Conservation (phyloP, 495 filamentous ascomycete genomes). For the Hyaloscypha hepaticicola region DNA sequence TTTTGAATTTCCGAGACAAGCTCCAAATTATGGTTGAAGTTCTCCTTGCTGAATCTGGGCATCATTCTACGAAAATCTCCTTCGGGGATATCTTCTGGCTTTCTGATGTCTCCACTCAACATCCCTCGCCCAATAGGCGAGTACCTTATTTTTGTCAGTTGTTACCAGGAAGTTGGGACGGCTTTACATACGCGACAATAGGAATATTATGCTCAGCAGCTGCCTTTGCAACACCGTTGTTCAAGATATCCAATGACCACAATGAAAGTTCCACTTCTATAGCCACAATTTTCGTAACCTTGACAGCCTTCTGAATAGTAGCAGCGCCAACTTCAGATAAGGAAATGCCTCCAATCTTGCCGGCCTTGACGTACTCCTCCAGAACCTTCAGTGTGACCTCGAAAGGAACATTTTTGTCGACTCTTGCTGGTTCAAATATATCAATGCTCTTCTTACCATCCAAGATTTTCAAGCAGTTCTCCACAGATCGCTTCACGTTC, state of each 20-base stretch:
- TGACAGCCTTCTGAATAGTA: conserved; percentile 72
- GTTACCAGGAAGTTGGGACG: conserved; percentile 32
- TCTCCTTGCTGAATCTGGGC: conserved; percentile 67
- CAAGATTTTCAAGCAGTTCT: conserved; percentile 60
- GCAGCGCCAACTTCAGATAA: conserved; percentile 71
- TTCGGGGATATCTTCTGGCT: conserved; percentile 58
- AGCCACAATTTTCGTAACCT: conserved; percentile 65
- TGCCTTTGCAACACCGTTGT: conserved; percentile 69
- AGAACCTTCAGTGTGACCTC: conserved; percentile 51
- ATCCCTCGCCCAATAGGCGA: conserved; percentile 37
- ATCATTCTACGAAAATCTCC: conserved; percentile 51
- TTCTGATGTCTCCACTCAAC: conserved; percentile 59
- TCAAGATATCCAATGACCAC: conserved; percentile 62
- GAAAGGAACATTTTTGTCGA: conserved; percentile 60
- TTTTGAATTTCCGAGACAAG: conserved; percentile 64
- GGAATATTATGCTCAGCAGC: conserved; percentile 73
- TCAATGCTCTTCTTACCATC: conserved; percentile 79
- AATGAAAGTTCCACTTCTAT: conserved; percentile 83
- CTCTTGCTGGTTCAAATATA: conserved; percentile 74
- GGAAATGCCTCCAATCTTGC: conserved; percentile 77
- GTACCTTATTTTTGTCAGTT: conserved; percentile 30
- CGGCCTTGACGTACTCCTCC: conserved; percentile 63
- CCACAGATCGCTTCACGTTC: conserved; percentile 63
- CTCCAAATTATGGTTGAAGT: conserved; percentile 70
- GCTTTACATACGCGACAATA: conserved; percentile 52